Percentiles rank a stretch among this genome's conserved stretches.
Evolutionary conservation across 768 basidiomycete genomes (phyloP).

Genomic region (Dacryopinax primogenitus): DNA sequence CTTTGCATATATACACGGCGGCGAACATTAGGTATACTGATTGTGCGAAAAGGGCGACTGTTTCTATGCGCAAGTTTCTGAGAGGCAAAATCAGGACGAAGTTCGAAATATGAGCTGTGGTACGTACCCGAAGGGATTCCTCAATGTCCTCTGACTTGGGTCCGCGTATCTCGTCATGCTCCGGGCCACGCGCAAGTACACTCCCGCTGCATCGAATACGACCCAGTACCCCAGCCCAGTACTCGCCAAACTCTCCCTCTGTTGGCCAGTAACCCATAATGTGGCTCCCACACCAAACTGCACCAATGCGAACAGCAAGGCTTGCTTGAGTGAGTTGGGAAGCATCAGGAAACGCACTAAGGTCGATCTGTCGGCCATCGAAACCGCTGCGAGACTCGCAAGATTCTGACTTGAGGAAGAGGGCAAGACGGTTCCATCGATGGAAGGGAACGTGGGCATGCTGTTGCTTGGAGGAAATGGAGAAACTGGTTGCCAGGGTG

Average conservation of each 20-base stretch:
- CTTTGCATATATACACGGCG: slow-evolving; percentile 91
- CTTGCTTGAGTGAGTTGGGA: background rate
- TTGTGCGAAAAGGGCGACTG: slow-evolving; percentile 72
- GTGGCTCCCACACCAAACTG: slow-evolving; percentile 33
- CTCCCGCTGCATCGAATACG: slow-evolving; percentile 84
- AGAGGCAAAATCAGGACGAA: background rate
- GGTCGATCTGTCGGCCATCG: background rate
- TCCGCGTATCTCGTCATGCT: slow-evolving; percentile 20
- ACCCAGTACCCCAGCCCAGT: slow-evolving; percentile 94
- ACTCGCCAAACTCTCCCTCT: slow-evolving; percentile 68
- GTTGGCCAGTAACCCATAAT: slow-evolving; percentile 83
- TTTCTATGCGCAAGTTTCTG: slow-evolving; percentile 55
- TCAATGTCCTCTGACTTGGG: slow-evolving; percentile 17
- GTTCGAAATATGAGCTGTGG: background rate
- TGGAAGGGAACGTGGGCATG: background rate
- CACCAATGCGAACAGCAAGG: slow-evolving; percentile 21
- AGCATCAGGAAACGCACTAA: background rate
- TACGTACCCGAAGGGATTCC: slow-evolving; percentile 51
- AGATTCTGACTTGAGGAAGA: background rate
- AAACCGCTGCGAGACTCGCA: background rate
- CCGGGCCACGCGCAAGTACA: slow-evolving; percentile 37
- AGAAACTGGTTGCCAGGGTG: slow-evolving; percentile 55
- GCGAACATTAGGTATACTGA: slow-evolving; percentile 89
- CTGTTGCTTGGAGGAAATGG: slow-evolving; percentile 22
- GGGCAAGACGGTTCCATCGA: background rate